These are phyloP conservation scores for Globisporangium irregulare DNA, from an alignment of 352 stramenopile species.

Conservation along the genomic window DNA sequence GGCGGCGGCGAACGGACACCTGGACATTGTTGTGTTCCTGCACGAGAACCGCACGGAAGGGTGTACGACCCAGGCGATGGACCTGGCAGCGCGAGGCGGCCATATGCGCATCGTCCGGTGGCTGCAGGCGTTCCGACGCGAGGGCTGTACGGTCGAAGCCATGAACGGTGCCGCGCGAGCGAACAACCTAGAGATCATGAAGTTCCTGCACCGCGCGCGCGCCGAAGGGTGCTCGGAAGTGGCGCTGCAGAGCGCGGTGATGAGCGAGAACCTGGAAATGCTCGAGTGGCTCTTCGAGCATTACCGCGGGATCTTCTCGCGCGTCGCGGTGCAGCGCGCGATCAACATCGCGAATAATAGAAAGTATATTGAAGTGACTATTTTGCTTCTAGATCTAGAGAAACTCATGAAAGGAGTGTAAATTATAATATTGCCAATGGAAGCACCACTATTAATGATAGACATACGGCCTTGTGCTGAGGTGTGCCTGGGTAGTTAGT, in stretches of 20 bases:
- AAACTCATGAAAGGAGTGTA: conserved; percentile 1
- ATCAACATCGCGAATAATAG: conserved; percentile 22
- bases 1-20: conserved; percentile 24
- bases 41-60: conserved; percentile 30
- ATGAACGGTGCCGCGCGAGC: conserved; percentile 15
- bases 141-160: conserved; percentile 23
- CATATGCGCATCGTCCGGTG: conserved; percentile 30
- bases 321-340: conserved; percentile 10
- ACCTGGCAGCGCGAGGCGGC: conserved; percentile 20
- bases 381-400: conserved; percentile 14
- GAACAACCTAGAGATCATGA: conserved; percentile 18
- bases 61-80: conserved; percentile 28
- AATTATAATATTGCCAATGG: neutral
- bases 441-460: neutral
- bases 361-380: conserved; percentile 21
- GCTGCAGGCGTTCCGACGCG: conserved; percentile 22
- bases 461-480: neutral
- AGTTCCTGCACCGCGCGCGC: conserved; percentile 15
- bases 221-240: conserved; percentile 12
- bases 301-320: conserved; percentile 18
- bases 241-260: conserved; percentile 18
- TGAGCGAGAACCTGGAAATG: conserved; percentile 18
- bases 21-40: conserved; percentile 25
- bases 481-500: neutral
- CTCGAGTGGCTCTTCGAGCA: conserved; percentile 21